Conservation (phyloP, 257 asterid genomes). For the Petrea volubilis region DNA sequence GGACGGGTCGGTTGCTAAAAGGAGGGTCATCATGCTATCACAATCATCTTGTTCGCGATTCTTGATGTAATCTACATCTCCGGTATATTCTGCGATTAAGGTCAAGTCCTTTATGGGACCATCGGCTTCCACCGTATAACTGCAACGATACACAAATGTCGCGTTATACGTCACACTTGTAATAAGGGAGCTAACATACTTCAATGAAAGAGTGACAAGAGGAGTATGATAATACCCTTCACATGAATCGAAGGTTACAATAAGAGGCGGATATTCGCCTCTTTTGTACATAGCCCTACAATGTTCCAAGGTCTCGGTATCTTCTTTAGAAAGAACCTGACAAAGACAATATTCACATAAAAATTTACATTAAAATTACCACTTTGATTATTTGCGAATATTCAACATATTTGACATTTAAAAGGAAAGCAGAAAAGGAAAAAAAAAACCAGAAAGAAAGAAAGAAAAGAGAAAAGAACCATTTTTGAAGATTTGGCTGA, state of each 20-base stretch:
- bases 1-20: slow-evolving; percentile 56
- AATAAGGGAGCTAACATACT: neutral
- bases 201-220: neutral
- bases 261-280: slow-evolving; percentile 82
- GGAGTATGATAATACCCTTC: slow-evolving; percentile 62
- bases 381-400: neutral
- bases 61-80: slow-evolving; percentile 80
- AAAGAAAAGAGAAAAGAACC: too few relatives aligned
- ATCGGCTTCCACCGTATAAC: slow-evolving; percentile 89
- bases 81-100: slow-evolving; percentile 70
- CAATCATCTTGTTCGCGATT: slow-evolving; percentile 77
- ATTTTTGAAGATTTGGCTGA: neutral
- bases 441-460: too few relatives aligned
- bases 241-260: slow-evolving; percentile 63
- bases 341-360: neutral
- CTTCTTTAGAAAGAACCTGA: slow-evolving; percentile 78
- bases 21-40: slow-evolving; percentile 93
- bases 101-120: slow-evolving; percentile 86
- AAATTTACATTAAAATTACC: neutral
- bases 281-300: slow-evolving; percentile 59
- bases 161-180: slow-evolving; percentile 2
- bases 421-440: too few relatives aligned
- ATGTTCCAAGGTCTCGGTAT: slow-evolving; percentile 54
- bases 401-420: neutral
- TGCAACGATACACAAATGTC: slow-evolving; percentile 36